Base-by-base conservation (phyloP, 2,329 filamentous ascomycete species). In the Colletotrichum aenigma region DNA sequence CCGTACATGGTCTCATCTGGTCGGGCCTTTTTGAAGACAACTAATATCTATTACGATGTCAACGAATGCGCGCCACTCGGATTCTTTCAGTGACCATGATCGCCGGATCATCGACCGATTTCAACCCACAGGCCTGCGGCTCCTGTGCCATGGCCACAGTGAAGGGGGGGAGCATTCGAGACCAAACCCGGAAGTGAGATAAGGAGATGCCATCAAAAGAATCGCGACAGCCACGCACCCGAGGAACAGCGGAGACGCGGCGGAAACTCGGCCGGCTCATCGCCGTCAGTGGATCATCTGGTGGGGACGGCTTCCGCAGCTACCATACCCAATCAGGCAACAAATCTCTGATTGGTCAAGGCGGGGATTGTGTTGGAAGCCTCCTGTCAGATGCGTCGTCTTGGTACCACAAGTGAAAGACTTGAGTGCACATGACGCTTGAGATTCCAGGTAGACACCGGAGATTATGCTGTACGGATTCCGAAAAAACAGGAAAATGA, bases 21-120 rank as follows among this genome's bases (percentile, higher is more conserved):
- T 48, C 43, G 10, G 43, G 3, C n/a, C 18, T 12, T 21, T 1
- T 12, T 13, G n/a, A 52, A 21, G n/a, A 7, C 2, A 52, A 21
- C n/a, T 1, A 0, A 21, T 2, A n/a, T 13, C 4, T 4, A 7
- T 3, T 7, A 52, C 10, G 12, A 7, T 52, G 2, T 3, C 12
- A 52, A 52, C 10, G n/a, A 13, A 24, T 21, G n/a, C 12, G 10
- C 12, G 2, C 43, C 6, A 2, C 43, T 4, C n/a, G 7, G 0
- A 13, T 24, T 2, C 6, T 43, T 43, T 13, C n/a, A 13, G 9
- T n/a, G 43, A 48, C n/a, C 3, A 48, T 4, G 0, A 21, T 52
- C 0, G n/a, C n/a, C 10, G 43, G n/a, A 52, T 21, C 43, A 52
- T 48, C 43, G 12, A 21, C 2, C 0, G 43, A 21, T 2, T 2